A percentile compares a stretch with the other conserved stretches of the same genome.
Evolutionary conservation across 805 yeast species (phyloP).

Genomic region (Lipomyces starkeyi): DNA sequence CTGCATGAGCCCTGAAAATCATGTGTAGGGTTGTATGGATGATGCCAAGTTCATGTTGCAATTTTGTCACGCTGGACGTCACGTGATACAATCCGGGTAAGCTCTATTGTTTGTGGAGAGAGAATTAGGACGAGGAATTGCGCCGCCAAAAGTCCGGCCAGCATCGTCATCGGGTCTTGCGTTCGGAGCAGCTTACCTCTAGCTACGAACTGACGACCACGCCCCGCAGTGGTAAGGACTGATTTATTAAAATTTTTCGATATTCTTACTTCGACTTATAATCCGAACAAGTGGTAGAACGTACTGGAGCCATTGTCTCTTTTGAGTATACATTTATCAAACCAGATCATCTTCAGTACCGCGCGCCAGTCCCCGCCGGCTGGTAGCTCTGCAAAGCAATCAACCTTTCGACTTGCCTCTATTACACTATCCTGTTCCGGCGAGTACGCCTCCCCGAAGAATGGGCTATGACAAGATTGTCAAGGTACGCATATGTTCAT

Average conservation of each 20-base stretch:
- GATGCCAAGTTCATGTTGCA: too few relatives aligned
- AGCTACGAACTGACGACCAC: not conserved
- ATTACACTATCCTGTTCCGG: not conserved
- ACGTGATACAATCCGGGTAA: too few relatives aligned
- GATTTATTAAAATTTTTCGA: not conserved
- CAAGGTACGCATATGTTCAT: constrained; percentile 51
- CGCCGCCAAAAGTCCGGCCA: too few relatives aligned
- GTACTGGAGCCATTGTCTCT: not conserved
- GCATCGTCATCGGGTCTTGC: too few relatives aligned
- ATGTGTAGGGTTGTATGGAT: too few relatives aligned
- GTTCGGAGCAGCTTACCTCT: not conserved
- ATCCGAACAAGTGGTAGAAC: not conserved
- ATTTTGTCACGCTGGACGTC: too few relatives aligned
- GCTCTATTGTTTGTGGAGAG: too few relatives aligned
- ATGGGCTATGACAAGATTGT: constrained; percentile 63
- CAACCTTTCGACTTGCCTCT: not conserved
- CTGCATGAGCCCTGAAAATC: too few relatives aligned
- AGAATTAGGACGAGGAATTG: too few relatives aligned
- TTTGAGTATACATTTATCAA: not conserved
- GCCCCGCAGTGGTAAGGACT: not conserved
- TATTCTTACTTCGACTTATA: not conserved
- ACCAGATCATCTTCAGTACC: not conserved
- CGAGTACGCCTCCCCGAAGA: not conserved
- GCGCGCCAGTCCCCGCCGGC: not conserved
- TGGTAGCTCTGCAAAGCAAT: not conserved